Evolutionary conservation across 805 yeast genomes (phyloP), one percentile per base, ranked within the genome.

Genomic region (Komagataella pseudopastoris): DNA sequence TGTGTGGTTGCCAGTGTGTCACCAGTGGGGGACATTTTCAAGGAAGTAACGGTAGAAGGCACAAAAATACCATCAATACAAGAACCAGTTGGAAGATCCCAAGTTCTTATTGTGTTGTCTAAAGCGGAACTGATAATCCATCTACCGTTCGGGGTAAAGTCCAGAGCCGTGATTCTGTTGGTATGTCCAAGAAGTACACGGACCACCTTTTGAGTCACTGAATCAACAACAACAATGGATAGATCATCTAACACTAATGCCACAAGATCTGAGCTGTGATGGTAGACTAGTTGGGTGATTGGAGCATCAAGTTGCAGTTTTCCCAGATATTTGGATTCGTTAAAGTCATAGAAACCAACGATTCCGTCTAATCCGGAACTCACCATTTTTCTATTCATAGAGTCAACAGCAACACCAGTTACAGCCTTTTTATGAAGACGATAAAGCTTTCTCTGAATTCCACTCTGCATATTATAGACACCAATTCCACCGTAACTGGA

Each of bases 41-140:
- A 72, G 51, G 77, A 71, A 0, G 97, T 88, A 3, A 85, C 95
- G n/a, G 89, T 90, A 58, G 75, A 79, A 1, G 84, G 80, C 23
- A 93, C 75, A 51, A 71, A 69, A 16, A 91, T 81, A 55, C 96
- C 97, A 69, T 93, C 99, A 52, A 93, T 88, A 66, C 98, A 91
- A 1, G 90, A 88, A 49, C 99, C 98, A 1, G 96, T 85, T 46
- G 98, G 98, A 54, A 93, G 76, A 65, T 93, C 98, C 98, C 98
- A 93, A 0, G 96, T 88, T 60, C 99, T 78, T 49, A 93, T 72
- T 0, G 98, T 89, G 2, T 87, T 75, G 63, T 93, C 99, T 54
- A 89, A 71, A 0, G 89, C 76, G 1, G 87, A 81, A 22, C 93
- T 80, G 6, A 93, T 81, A 43, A 93, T 70, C 97, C 98, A 93